phyloP scores from a whole-genome alignment of 169 alveolate species.

The Cryptosporidium bovis region DNA sequence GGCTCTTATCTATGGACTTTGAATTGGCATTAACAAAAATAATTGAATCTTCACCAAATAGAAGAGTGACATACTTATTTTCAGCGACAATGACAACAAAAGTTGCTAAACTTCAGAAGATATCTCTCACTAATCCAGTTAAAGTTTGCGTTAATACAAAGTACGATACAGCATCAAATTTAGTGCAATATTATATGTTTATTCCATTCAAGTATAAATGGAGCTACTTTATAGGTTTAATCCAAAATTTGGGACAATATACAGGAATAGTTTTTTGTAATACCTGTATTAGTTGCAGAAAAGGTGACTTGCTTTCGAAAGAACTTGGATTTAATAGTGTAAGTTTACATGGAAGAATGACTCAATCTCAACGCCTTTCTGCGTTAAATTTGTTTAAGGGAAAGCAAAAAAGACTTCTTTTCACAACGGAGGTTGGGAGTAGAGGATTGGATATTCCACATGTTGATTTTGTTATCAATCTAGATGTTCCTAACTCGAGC shows the following conservation, averaged over 20 bases:
- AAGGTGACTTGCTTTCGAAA: slow-evolving; percentile 88
- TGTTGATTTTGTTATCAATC: slow-evolving; percentile 96
- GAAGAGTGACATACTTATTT: slow-evolving; percentile 95
- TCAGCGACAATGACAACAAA: slow-evolving; percentile 99
- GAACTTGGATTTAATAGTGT: slow-evolving; percentile 91
- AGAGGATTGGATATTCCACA: slow-evolving; percentile 98
- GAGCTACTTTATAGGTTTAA: slow-evolving; percentile 89
- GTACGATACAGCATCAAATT: slow-evolving; percentile 92
- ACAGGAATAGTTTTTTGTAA: slow-evolving; percentile 94
- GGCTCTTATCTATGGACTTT: slow-evolving; percentile 94
- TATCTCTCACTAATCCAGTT: slow-evolving; percentile 95
- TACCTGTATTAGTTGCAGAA: slow-evolving; percentile 91
- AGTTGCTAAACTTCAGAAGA: slow-evolving; percentile 95
- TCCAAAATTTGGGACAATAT: slow-evolving; percentile 83
- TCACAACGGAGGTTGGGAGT: slow-evolving; percentile 97
- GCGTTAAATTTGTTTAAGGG: slow-evolving; percentile 93
- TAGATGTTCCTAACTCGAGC: slow-evolving; percentile 95
- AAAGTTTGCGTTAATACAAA: slow-evolving; percentile 90
- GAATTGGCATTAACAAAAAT: slow-evolving; percentile 96
- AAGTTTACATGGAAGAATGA: slow-evolving; percentile 95
- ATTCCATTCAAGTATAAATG: slow-evolving; percentile 94
- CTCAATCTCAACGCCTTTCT: slow-evolving; percentile 93
- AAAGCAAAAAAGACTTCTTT: slow-evolving; percentile 43
- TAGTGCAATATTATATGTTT: slow-evolving; percentile 92
- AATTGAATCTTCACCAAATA: slow-evolving; percentile 90